Base-by-base conservation (phyloP, 2,329 filamentous ascomycete species). In the Pyrenophora tritici-repentis region DNA sequence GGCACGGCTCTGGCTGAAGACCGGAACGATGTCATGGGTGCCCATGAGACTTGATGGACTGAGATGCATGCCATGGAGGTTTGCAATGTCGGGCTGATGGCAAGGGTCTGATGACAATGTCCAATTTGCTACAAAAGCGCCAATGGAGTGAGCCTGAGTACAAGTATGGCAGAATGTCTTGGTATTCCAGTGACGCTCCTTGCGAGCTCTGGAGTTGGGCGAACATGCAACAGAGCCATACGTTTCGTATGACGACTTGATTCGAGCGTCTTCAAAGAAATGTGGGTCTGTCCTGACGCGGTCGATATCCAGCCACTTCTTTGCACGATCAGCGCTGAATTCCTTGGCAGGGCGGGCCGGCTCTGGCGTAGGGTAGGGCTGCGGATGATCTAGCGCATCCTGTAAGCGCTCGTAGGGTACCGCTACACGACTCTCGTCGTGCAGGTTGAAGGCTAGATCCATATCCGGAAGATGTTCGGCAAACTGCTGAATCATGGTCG, bases 1-100 rank as follows among this genome's bases (percentile, higher is more conserved):
- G 1, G 86, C 84, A 62, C 90, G 91, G 41, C 85, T 86, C 50
- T 88, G 81, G 55, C 89, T 89, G 73, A 94, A 94, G 9, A 94
- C 77, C 0, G 90, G 90, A 2, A 88, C 73, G 3, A 94, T 78
- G 16, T 86, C 79, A 54, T 84, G 81, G 1, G 87, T 81, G 0
- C 86, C 82, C 41, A 83, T 82, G 56, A 84, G 78, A 0, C 82
- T 78, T 6, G 87, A 82, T 0, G 87, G 83, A 0, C 83, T 84
- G 34, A 89, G 78, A 67, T 89, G 85, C 64, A 93, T 85, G 35
- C 89, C 87, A 62, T 93, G 89, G 1, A 93, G 78, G 54, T 86
- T 80, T 22, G 84, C 82, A 26, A 93, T 76, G 57, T 94, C 90
- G 1, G 90, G 87, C 65, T 94, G 90, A 53, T 88, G 83, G 67